A percentile compares a stretch with the other conserved stretches of the same genome.
Evolutionary conservation across 2,329 filamentous ascomycete species (phyloP).

Genomic region (Chrysoporthe cubensis): DNA sequence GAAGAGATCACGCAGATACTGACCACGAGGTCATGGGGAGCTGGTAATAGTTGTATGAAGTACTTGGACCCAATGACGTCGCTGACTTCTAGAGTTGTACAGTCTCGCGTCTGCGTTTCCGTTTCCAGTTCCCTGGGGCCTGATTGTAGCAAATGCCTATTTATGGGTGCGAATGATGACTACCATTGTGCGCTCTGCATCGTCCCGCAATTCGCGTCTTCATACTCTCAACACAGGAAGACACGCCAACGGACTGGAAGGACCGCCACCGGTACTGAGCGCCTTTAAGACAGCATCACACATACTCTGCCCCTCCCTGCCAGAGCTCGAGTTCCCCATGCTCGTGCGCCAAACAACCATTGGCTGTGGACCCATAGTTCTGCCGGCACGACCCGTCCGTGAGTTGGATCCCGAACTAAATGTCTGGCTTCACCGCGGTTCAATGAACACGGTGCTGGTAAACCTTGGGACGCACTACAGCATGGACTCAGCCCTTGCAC

Average conservation of each 20-base stretch:
- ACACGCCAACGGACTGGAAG: constrained; percentile 6
- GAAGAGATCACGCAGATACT: not conserved
- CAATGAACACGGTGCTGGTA: constrained; percentile 12
- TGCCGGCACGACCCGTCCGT: constrained; percentile 4
- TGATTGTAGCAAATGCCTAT: constrained; percentile 6
- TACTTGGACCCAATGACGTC: not conserved
- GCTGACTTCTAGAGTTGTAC: not conserved
- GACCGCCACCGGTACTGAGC: constrained; percentile 8
- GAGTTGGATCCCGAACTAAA: constrained; percentile 11
- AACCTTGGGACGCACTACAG: constrained; percentile 18
- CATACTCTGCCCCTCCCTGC: constrained; percentile 17
- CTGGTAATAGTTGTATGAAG: not conserved
- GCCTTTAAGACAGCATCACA: constrained; percentile 3
- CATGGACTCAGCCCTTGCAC: constrained; percentile 2
- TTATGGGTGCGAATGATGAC: constrained; percentile 10
- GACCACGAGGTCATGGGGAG: not conserved
- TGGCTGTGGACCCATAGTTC: constrained; percentile 18
- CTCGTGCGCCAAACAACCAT: constrained; percentile 9
- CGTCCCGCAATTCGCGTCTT: constrained; percentile 2
- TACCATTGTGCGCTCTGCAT: constrained; percentile 6
- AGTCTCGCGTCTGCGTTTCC: constrained; percentile 17
- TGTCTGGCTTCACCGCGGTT: not conserved
- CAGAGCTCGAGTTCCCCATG: constrained; percentile 20
- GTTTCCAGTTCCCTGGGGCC: constrained; percentile 11
- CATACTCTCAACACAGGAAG: not conserved